Evolutionary conservation across 176 grass and related monocot species (phyloP).

Genomic region (Luzula sylvatica): DNA sequence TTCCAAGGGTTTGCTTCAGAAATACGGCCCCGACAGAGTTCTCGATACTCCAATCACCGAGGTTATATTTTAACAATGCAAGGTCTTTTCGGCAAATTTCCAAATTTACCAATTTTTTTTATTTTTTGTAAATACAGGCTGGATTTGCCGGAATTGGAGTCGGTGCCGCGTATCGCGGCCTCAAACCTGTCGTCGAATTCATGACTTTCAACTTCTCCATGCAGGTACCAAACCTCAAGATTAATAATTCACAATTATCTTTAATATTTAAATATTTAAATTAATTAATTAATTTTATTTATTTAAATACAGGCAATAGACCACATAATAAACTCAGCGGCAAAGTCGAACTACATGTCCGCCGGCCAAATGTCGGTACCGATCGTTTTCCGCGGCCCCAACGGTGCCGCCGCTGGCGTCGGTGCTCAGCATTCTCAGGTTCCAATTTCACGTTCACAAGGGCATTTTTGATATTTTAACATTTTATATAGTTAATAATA

Average conservation of each 20-base stretch:
- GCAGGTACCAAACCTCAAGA: too few species aligned
- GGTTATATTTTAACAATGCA: too few species aligned
- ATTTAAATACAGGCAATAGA: slow-evolving; percentile 80
- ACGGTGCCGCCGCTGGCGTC: slow-evolving; percentile 93
- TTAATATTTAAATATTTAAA: too few species aligned
- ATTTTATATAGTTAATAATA: background rate
- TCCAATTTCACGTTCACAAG: slow-evolving; percentile 3
- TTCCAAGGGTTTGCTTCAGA: slow-evolving; percentile 90
- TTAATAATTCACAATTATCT: too few species aligned
- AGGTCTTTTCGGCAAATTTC: background rate
- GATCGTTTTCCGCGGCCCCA: slow-evolving; percentile 94
- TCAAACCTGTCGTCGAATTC: slow-evolving; percentile 75
- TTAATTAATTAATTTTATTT: background rate
- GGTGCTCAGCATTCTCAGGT: slow-evolving; percentile 98
- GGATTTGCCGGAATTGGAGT: slow-evolving; percentile 95
- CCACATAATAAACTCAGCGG: slow-evolving; percentile 97
- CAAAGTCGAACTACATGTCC: slow-evolving; percentile 99
- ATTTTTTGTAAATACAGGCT: slow-evolving; percentile 43
- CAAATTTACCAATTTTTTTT: background rate
- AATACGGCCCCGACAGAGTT: slow-evolving; percentile 96
- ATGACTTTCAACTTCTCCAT: slow-evolving; percentile 99
- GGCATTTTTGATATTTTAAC: too few species aligned
- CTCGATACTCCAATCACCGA: slow-evolving; percentile 98
- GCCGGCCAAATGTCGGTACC: slow-evolving; percentile 69
- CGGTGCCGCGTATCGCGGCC: slow-evolving; percentile 91